A percentile compares a stretch with the other conserved stretches of the same genome.
phyloP scores from a whole-genome alignment of 306 rosid genomes.

The Hippophae rhamnoides region DNA sequence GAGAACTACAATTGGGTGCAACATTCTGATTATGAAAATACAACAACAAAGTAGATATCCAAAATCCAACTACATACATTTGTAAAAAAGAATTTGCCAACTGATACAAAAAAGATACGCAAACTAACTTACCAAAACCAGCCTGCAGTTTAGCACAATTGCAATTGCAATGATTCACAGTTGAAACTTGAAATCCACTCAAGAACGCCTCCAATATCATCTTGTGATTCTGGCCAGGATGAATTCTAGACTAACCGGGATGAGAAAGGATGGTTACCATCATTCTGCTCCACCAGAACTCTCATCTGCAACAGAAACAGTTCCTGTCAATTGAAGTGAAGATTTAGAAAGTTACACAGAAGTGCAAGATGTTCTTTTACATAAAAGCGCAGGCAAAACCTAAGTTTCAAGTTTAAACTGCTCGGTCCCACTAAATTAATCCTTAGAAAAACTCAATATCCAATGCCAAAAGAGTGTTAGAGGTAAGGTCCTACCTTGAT shows the following conservation, averaged over 20 bases:
- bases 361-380: no score
- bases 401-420: no score
- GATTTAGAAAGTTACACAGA: background rate
- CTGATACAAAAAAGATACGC: constrained; percentile 24
- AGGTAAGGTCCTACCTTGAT: no score
- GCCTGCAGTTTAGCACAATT: constrained; percentile 5
- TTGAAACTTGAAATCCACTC: constrained; percentile 13
- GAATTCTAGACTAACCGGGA: constrained; percentile 9
- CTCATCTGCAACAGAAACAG: constrained; percentile 25
- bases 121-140: constrained; percentile 18
- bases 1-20: no score
- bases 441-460: no score
- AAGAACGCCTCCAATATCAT: constrained; percentile 16
- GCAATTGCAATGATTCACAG: constrained; percentile 13
- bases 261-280: constrained; percentile 13
- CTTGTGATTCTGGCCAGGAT: background rate
- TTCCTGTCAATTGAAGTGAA: constrained; percentile 37
- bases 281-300: constrained; percentile 29
- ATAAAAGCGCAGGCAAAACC: no score
- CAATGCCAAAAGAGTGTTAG: no score
- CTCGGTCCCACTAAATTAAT: no score
- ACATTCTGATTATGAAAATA: no score
- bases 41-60: background rate
- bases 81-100: constrained; percentile 17
- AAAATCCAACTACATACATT: constrained; percentile 30